Evolutionary conservation across 2,329 filamentous ascomycete genomes (phyloP).

Genomic region (Epichloe bromicola): DNA sequence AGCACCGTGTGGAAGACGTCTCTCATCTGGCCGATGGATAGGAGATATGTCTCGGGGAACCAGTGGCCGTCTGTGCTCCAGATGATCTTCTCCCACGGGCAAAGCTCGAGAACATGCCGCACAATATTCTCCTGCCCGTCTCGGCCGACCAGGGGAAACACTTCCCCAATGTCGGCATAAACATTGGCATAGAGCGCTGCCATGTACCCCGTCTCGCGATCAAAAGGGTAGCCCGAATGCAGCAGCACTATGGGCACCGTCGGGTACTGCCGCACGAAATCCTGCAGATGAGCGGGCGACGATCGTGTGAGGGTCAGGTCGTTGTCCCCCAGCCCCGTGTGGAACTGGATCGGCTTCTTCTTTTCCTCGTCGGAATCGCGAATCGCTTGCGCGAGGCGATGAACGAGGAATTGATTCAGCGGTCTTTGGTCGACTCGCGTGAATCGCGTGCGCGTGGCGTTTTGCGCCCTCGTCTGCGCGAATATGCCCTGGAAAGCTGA

Average conservation of each 20-base stretch:
- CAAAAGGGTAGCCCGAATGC: slow-evolving; percentile 73
- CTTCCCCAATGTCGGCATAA: slow-evolving; percentile 71
- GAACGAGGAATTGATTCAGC: slow-evolving; percentile 59
- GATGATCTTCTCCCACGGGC: slow-evolving; percentile 60
- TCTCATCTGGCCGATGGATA: slow-evolving; percentile 60
- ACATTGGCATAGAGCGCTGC: slow-evolving; percentile 67
- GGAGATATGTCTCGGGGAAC: slow-evolving; percentile 64
- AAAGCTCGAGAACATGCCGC: slow-evolving; percentile 61
- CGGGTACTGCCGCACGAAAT: slow-evolving; percentile 56
- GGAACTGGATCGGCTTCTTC: slow-evolving; percentile 69
- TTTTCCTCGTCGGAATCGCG: slow-evolving; percentile 25
- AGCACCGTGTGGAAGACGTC: slow-evolving; percentile 58
- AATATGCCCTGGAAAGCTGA: slow-evolving; percentile 27
- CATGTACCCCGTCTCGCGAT: slow-evolving; percentile 64
- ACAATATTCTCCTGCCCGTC: slow-evolving; percentile 62
- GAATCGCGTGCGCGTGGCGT: slow-evolving; percentile 19
- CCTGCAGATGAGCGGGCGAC: slow-evolving; percentile 64
- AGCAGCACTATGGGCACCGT: slow-evolving; percentile 63
- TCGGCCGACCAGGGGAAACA: slow-evolving; percentile 66
- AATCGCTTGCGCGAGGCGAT: slow-evolving; percentile 48
- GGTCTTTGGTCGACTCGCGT: slow-evolving; percentile 47
- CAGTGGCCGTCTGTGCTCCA: slow-evolving; percentile 74
- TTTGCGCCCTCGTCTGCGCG: slow-evolving; percentile 5
- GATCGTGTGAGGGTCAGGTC: slow-evolving; percentile 58
- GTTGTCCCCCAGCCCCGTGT: slow-evolving; percentile 70